Base-by-base conservation (phyloP, 805 yeast species). In the Ogataea trehaloabstinens region DNA sequence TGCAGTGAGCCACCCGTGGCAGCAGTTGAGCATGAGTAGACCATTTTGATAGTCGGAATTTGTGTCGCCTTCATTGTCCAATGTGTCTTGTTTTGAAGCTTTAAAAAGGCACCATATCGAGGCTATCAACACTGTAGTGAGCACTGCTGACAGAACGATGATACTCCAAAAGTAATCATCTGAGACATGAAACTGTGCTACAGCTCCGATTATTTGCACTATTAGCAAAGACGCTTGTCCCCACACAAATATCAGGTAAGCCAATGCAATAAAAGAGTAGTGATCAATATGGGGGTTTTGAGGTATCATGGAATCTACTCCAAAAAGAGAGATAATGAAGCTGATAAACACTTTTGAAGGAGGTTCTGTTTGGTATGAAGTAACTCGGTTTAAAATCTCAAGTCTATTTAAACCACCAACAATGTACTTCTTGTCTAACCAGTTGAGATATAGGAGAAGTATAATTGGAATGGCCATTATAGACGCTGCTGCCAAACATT, bases 1-100 rank as follows among this genome's bases (percentile, higher is more conserved):
- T 3, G 46, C 44, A 1, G 51, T 45, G 15, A 49, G 30, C 51
- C 51, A 49, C 6, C 44, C 42, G 21, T 51, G 56, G 31, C 40
- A 45, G 24, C 37, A 35, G 17, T 34, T 31, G 4, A 49, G 31
- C 24, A 44, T 34, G 32, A 32, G 32, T 3, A 41, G 32, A 3
- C 48, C 46, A 30, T 35, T 40, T 4, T 31, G 37, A 15, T 37
- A 16, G 18, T 46, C 47, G 11, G 27, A 7, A 17, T 7, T 7
- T 10, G 7, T 7, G 18, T 28, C 18, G 31, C 16, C 18, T n/a
- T n/a, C n/a, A 17, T 17, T 10, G 12, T 18, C 19, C 8, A 13
- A 17, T 29, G 31, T 28, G 16, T 15, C 11, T 27, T 10, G 24
- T n/a, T 6, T 12, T 7, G 18, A 18, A 4, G n/a, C 31, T 29